Base-by-base conservation (phyloP, 495 filamentous ascomycete genomes). In the Aspergillus ostianus region DNA sequence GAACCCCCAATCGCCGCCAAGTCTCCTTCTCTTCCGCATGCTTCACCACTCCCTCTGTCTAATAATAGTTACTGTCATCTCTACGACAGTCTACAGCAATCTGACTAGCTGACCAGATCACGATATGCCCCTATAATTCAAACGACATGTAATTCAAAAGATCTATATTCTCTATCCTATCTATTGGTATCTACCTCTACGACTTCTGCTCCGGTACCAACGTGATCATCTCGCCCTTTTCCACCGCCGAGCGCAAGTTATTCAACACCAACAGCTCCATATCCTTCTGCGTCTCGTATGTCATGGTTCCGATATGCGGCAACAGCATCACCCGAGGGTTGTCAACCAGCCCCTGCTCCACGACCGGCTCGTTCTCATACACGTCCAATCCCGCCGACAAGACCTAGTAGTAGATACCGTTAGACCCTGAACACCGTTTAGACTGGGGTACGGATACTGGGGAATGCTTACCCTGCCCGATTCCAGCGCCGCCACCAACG, bases 261-360 rank as follows among this genome's bases (percentile, higher is more conserved):
- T 84, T 79, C 59, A 93, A 76, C 29, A 85, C 83, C 77, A 90
- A 81, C 47, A 85, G 70, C 72, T 94, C 90, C 90, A 94, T 93
- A 66, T 90, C 87, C 55, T 80, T 84, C 72, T 90, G 86, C 19
- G 81, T 84, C 70, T 87, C 85, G 63, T 78, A 77, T 13, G 83
- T 86, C 62, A 74, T 78, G 4, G 91, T 93, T 6, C 90, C 91
- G 75, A 94, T 89, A 70, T 95, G 91, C 26, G 91, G 91, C 51
- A 92, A 69, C 52, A 95, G 69, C 75, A 93, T 85, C 29, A 90
- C 88, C 30, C 83, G 77, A 4, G 85, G 82, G 67, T 89, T 90
- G 56, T 78, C 80, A 44, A 93, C 71, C 45, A 95, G 73, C 2
- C 87, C 89, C 2, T 82, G 77, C 65, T 93, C 87, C 41, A 94